A percentile compares a stretch with the other conserved stretches of the same genome.
These are phyloP conservation scores for Peterozyma toletana DNA, from an alignment of 805 yeast species.

Conservation along the genomic window DNA sequence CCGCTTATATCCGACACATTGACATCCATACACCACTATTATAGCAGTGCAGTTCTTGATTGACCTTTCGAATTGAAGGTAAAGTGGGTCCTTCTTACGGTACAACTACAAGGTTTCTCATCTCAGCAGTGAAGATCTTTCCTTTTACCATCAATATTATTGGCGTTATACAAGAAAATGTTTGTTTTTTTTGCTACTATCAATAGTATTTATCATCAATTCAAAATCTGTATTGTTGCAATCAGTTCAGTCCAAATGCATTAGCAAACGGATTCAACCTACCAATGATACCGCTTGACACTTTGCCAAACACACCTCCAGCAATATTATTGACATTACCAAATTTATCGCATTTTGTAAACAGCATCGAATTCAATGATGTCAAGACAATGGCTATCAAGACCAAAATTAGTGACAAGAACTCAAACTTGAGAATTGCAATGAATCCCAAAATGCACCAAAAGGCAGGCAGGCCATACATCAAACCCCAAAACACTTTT, in stretches of 20 bases:
- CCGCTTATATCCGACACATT: too few relatives aligned
- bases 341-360: conserved; percentile 87
- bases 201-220: too few relatives aligned
- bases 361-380: conserved; percentile 80
- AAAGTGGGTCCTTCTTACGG: too few relatives aligned
- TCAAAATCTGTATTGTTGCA: not conserved
- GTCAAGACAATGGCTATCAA: conserved; percentile 66
- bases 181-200: too few relatives aligned
- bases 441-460: conserved; percentile 74
- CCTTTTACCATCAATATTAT: too few relatives aligned
- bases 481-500: conserved; percentile 75
- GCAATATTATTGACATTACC: conserved; percentile 75
- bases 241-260: not conserved
- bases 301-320: conserved; percentile 43
- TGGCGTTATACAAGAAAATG: too few relatives aligned
- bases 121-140: too few relatives aligned
- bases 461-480: conserved; percentile 66
- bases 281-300: conserved; percentile 28
- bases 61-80: too few relatives aligned
- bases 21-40: too few relatives aligned
- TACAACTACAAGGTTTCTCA: too few relatives aligned
- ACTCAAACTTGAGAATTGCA: conserved; percentile 72
- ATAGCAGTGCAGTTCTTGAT: too few relatives aligned
- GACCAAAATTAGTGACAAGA: conserved; percentile 58
- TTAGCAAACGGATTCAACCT: conserved; percentile 35